phyloP scores from a whole-genome alignment of 2,329 filamentous ascomycete genomes.

The Macroventuria anomochaeta region DNA sequence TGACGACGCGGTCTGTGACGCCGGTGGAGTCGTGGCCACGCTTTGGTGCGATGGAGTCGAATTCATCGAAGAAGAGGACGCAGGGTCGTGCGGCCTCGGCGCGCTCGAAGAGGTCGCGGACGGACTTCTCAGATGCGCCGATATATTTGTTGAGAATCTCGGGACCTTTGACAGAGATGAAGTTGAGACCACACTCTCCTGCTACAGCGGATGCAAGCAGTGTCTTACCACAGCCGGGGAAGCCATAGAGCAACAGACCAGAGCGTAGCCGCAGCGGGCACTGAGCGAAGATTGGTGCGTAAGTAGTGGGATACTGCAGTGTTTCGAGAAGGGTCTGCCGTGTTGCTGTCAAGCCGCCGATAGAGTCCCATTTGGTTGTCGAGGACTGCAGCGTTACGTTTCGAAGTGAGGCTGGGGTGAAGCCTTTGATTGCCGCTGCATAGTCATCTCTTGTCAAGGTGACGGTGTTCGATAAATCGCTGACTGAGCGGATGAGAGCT shows the following conservation, averaged over 20 bases:
- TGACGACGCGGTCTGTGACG: slow-evolving; percentile 98
- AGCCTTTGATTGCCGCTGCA: slow-evolving; percentile 82
- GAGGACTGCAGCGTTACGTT: slow-evolving; percentile 94
- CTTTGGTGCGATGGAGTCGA: slow-evolving; percentile 97
- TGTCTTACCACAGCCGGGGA: slow-evolving; percentile 95
- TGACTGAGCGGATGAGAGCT: slow-evolving; percentile 83
- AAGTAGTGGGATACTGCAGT: slow-evolving; percentile 94
- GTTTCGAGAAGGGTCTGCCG: slow-evolving; percentile 93
- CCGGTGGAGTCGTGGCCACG: slow-evolving; percentile 96
- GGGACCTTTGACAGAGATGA: slow-evolving; percentile 97
- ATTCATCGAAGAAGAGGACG: slow-evolving; percentile 98
- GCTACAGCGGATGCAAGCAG: slow-evolving; percentile 95
- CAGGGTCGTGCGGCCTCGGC: slow-evolving; percentile 90
- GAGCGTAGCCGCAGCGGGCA: slow-evolving; percentile 94
- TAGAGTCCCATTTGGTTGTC: slow-evolving; percentile 88
- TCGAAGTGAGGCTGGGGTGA: slow-evolving; percentile 91
- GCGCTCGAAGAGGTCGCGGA: slow-evolving; percentile 92
- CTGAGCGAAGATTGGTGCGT: slow-evolving; percentile 95
- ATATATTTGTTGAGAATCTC: slow-evolving; percentile 99
- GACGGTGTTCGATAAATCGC: slow-evolving; percentile 54
- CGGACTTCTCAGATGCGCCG: slow-evolving; percentile 93
- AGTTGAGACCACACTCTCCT: slow-evolving; percentile 95
- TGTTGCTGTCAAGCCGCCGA: slow-evolving; percentile 86
- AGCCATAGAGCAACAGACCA: slow-evolving; percentile 90
- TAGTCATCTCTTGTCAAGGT: slow-evolving; percentile 79